Base-by-base conservation (phyloP, 768 basidiomycete species). In the Leccinellum luteum region DNA sequence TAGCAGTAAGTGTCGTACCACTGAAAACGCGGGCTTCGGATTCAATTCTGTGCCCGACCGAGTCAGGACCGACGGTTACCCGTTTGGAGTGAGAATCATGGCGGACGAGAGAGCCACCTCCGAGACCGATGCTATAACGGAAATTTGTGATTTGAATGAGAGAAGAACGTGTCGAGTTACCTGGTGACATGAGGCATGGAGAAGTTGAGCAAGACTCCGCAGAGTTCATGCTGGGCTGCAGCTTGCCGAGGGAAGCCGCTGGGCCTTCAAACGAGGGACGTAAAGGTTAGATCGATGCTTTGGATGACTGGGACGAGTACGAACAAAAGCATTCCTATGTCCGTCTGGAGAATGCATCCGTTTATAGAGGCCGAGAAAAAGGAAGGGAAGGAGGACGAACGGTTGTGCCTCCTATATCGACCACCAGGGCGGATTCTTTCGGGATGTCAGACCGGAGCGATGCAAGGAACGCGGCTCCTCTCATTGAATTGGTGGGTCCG, bases 401-500 rank as follows among this genome's bases (percentile, higher is more conserved):
- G 15, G 85, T 85, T 1, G 86, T 87, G 0, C 85, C 85, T 48
- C 86, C 86, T 56, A 86, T 75, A 66, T 87, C 86, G 53, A 83
- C 76, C 0, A 87, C 86, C 51, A 85, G 72, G 43, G 78, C 75
- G 56, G 74, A 69, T 66, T 77, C 70, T 56, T 65, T 73, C 47
- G 68, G 47, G 54, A 69, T 59, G 60, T 64, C 57, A 9, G 68
- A 69, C 59, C 73, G 74, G 45, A 76, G 68, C 9, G 77, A 78
- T 1, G 85, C 79, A 6, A 87, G 74, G 66, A 81, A 86, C 4
- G 81, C 81, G 6, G 85, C 86, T 9, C 85, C 86, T 51, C 86
- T 75, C 85, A 87, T 88, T 1, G 84, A 85, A 66, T 87, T 87
- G 1, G 86, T 88, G 6, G 85, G 81, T 3, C 83, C 84, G 44